Percentiles rank a stretch among this genome's conserved stretches.
Evolutionary conservation across 495 filamentous ascomycete genomes (phyloP).

Genomic region (Aspergillus campestris): DNA sequence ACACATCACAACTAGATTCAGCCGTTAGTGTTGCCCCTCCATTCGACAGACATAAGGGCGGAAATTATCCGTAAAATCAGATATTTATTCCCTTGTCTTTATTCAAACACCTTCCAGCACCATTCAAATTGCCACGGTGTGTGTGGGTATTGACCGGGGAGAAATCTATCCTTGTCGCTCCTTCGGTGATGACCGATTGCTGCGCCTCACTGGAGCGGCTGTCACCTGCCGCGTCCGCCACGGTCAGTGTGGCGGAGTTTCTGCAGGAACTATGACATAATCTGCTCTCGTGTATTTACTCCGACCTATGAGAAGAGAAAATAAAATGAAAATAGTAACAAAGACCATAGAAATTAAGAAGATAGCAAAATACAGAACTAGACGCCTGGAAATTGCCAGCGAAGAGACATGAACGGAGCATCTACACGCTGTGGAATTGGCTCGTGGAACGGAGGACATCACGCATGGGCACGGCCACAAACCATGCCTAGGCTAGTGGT

Average conservation of each 20-base stretch:
- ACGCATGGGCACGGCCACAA: too few relatives aligned
- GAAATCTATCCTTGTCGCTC: neutral
- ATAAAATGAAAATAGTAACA: neutral
- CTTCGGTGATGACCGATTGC: constrained; percentile 15
- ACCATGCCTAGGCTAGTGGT: too few relatives aligned
- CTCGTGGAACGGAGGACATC: too few relatives aligned
- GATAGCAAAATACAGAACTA: too few relatives aligned
- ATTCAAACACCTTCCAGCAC: neutral
- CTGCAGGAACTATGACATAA: constrained; percentile 14
- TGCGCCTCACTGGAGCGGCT: constrained; percentile 11
- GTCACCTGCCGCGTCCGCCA: constrained; percentile 11
- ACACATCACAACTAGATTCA: constrained; percentile 4
- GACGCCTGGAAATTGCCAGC: too few relatives aligned
- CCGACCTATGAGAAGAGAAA: neutral
- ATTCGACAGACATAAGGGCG: constrained; percentile 1
- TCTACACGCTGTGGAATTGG: too few relatives aligned
- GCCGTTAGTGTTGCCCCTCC: constrained; percentile 2
- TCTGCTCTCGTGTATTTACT: too few relatives aligned
- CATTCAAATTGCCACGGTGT: too few relatives aligned
- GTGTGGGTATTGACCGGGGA: too few relatives aligned
- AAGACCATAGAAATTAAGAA: neutral
- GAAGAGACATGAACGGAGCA: too few relatives aligned
- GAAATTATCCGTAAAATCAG: neutral
- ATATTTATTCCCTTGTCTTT: neutral
- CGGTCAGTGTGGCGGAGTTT: constrained; percentile 15